Percentiles rank a stretch among this genome's conserved stretches.
phyloP scores from a whole-genome alignment of 2,329 filamentous ascomycete species.

The Pseudopyricularia cyperi region DNA sequence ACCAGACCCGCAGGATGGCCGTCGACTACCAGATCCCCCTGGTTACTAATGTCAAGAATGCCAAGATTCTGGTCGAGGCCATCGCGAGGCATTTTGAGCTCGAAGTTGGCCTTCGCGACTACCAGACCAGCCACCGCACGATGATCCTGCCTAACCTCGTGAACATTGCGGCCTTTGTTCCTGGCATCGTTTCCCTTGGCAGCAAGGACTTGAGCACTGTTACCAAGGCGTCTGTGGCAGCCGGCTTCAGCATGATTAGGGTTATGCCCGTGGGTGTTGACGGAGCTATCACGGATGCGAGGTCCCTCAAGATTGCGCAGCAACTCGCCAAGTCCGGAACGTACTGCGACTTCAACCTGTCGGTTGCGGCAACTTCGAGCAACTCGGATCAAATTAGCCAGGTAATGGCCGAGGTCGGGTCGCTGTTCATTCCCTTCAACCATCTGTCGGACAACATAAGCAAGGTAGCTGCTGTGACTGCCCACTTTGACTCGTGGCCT shows the following conservation, averaged over 20 bases:
- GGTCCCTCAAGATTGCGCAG: conserved; percentile 59
- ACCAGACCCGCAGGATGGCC: conserved; percentile 92
- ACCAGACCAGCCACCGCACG: conserved; percentile 77
- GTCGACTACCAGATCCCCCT: conserved; percentile 94
- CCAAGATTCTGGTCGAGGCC: conserved; percentile 91
- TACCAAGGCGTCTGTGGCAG: conserved; percentile 59
- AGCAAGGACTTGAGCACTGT: conserved; percentile 57
- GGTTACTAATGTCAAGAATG: conserved; percentile 98
- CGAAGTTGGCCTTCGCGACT: conserved; percentile 72
- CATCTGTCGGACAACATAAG: conserved; percentile 71
- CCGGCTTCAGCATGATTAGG: conserved; percentile 70
- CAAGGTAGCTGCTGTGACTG: conserved; percentile 67
- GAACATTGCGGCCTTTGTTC: conserved; percentile 71
- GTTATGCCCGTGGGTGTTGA: conserved; percentile 66
- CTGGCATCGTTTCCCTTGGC: conserved; percentile 50
- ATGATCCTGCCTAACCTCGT: conserved; percentile 61
- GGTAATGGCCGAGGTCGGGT: conserved; percentile 61
- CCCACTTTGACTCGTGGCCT: conserved; percentile 69
- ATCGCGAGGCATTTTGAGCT: conserved; percentile 82
- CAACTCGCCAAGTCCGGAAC: conserved; percentile 52
- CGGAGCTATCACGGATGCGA: conserved; percentile 58
- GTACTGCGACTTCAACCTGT: conserved; percentile 71
- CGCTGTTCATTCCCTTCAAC: conserved; percentile 74
- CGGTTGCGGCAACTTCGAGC: conserved; percentile 57
- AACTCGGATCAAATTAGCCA: conserved; percentile 66